These are phyloP conservation scores for Boletus sp. DNA, from an alignment of 1,284 basidiomycete genomes.

Conservation along the genomic window DNA sequence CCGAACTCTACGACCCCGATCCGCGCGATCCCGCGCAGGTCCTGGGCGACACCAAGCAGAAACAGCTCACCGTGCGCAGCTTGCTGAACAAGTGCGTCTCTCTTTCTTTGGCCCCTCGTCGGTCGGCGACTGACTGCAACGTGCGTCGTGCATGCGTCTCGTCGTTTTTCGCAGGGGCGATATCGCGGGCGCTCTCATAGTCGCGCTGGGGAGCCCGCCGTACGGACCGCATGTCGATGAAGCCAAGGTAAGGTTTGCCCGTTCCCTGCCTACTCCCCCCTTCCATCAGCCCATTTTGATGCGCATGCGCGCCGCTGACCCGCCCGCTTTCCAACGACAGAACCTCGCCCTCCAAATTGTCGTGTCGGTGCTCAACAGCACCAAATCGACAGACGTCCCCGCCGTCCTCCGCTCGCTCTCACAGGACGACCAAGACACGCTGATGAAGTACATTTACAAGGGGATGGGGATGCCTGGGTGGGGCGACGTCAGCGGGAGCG, in stretches of 20 bases:
- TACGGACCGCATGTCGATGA: conserved; percentile 84
- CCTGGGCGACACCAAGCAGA: conserved; percentile 71
- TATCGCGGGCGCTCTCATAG: conserved; percentile 64
- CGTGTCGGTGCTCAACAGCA: conserved; percentile 93
- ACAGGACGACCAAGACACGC: conserved; percentile 81
- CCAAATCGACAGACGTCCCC: conserved; percentile 87
- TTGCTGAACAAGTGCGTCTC: conserved; percentile 67
- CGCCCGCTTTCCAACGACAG: no score
- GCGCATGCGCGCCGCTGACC: no score
- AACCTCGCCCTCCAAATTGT: conserved; percentile 77
- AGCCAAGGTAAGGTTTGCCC: conserved; percentile 77
- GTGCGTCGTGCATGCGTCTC: no score
- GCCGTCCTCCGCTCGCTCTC: conserved; percentile 72
- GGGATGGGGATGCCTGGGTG: conserved; percentile 83
- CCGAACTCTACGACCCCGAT: conserved; percentile 85
- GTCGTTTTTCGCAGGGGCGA: conserved; percentile 54
- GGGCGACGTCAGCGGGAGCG: conserved; percentile 84
- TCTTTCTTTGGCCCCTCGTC: neutral
- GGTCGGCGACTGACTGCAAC: neutral
- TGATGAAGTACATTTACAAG: conserved; percentile 99
- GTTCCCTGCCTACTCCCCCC: no score
- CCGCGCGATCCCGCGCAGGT: conserved; percentile 75
- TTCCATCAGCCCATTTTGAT: no score
- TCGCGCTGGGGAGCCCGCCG: conserved; percentile 73
- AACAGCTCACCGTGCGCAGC: conserved; percentile 69